Evolutionary conservation across 2,329 filamentous ascomycete genomes (phyloP), one percentile per base, ranked within the genome.

Genomic region (Diaporthe humulicola): DNA sequence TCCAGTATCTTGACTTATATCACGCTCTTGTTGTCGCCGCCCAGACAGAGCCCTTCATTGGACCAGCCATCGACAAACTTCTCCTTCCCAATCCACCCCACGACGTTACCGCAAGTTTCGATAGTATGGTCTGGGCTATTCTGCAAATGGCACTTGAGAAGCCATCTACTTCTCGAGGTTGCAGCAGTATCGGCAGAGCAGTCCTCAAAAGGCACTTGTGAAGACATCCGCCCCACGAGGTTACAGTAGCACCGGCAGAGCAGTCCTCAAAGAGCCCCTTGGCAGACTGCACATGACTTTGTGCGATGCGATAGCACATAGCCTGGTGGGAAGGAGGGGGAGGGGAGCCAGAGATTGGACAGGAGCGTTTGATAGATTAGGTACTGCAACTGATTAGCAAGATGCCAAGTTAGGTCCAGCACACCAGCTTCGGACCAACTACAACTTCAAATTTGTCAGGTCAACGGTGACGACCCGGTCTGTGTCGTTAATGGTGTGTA

Each of bases 51-150:
- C 22, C 14, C 19, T 61, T 17, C 61, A 25, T 52, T 4, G n/a
- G 30, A 25, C 48, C 4, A 22, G n/a, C 45, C 40, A 15, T n/a
- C 45, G 17, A 8, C 64, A 28, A 6, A 52, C 22, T 25, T 22
- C 64, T 69, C 64, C 64, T 69, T 69, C 64, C 64, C 45, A 69
- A 69, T 69, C 30, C 38, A 30, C 48, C 48, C 45, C 61, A 36
- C 64, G 64, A 69, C 38, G 64, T 52, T 36, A 69, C 64, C 64
- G n/a, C 64, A 54, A 30, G 33, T 5, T 22, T 40, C 45, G 64
- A 52, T 69, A 69, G 48, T 14, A 69, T 40, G 15, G 60, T 40
- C 40, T 15, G 4, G 5, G 10, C 40, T 33, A 4, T 9, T 48
- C 60, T 14, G n/a, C n/a, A n/a, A 48, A 48, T n/a, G 28, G 28